Evolutionary conservation across 1,284 basidiomycete species (phyloP).

Genomic region (Takashimella tepidaria): DNA sequence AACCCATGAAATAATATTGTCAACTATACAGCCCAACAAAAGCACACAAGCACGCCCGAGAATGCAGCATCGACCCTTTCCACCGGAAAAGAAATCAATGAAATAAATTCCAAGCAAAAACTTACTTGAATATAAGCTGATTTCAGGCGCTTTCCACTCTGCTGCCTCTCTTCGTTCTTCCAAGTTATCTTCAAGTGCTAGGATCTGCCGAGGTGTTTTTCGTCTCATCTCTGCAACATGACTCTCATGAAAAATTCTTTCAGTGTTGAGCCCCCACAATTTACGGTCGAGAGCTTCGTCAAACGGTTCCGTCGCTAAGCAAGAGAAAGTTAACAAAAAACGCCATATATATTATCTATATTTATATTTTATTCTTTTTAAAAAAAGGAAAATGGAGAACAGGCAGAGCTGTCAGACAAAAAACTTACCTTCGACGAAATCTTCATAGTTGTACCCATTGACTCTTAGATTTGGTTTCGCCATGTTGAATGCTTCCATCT

Average conservation of each 20-base stretch:
- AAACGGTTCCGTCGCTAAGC: conserved; percentile 64
- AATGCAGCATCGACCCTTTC: too few species aligned
- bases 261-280: conserved; percentile 64
- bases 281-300: conserved; percentile 70
- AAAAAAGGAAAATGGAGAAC: too few species aligned
- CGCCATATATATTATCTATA: too few species aligned
- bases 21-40: too few species aligned
- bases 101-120: too few species aligned
- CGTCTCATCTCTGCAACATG: conserved; percentile 60
- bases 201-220: conserved; percentile 55
- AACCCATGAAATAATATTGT: too few species aligned
- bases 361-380: too few species aligned
- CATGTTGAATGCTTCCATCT: conserved; percentile 55
- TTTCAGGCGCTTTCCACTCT: conserved; percentile 43
- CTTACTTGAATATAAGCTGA: too few species aligned
- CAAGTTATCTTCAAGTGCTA: conserved; percentile 52
- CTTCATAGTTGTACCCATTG: conserved; percentile 70
- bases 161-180: conserved; percentile 50
- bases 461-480: conserved; percentile 67
- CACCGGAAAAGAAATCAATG: too few species aligned
- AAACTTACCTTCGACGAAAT: conserved; percentile 52
- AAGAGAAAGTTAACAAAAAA: too few species aligned
- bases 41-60: too few species aligned
- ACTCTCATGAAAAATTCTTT: conserved; percentile 62
- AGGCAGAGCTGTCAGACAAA: background rate